Evolutionary conservation across 169 alveolate species (phyloP).

Genomic region (Besnoitia besnoiti): DNA sequence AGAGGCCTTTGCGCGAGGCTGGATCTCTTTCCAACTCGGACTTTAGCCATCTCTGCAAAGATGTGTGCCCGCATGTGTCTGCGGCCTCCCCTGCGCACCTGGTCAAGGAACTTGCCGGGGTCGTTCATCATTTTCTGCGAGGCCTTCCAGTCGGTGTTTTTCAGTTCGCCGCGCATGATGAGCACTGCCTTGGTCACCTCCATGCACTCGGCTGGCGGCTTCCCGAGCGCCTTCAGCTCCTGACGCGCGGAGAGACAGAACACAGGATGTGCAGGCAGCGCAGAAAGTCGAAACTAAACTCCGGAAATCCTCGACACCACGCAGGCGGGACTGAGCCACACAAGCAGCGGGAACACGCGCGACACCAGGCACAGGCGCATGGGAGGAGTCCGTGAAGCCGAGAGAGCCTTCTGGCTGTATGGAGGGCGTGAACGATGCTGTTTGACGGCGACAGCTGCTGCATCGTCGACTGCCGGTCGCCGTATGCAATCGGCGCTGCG

Average conservation of each 20-base stretch:
- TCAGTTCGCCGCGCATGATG: slow-evolving; percentile 91
- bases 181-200: slow-evolving; percentile 92
- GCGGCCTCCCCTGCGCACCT: slow-evolving; percentile 71
- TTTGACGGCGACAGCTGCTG: too few species aligned
- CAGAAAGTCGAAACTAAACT: not conserved
- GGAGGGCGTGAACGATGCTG: too few species aligned
- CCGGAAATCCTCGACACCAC: too few species aligned
- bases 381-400: too few species aligned
- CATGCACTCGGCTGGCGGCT: slow-evolving; percentile 94
- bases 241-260: slow-evolving; percentile 61
- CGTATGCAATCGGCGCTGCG: too few species aligned
- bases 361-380: too few species aligned
- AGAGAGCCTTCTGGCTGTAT: too few species aligned
- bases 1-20: too few species aligned
- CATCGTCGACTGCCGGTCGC: too few species aligned
- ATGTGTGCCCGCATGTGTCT: not conserved
- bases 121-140: slow-evolving; percentile 93
- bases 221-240: slow-evolving; percentile 93
- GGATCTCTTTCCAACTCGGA: too few species aligned
- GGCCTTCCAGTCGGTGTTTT: slow-evolving; percentile 91
- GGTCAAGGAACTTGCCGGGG: slow-evolving; percentile 91
- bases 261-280: not conserved
- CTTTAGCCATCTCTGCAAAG: not conserved
- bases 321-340: too few species aligned
- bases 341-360: too few species aligned